These are phyloP conservation scores for Eucalyptus marginata DNA, from an alignment of 345 rosid genomes.

Conservation along the genomic window DNA sequence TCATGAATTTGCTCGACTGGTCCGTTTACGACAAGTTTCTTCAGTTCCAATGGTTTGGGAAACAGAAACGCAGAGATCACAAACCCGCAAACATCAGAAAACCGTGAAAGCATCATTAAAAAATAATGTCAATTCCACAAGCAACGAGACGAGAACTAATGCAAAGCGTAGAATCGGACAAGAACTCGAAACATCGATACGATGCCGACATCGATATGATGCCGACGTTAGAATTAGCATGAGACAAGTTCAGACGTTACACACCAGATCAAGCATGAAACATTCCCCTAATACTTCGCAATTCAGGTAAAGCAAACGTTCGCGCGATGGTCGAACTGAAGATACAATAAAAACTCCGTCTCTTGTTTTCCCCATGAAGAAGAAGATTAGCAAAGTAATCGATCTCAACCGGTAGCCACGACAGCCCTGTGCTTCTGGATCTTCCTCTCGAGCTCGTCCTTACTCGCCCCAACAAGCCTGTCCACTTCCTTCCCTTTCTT, in stretches of 20 bases:
- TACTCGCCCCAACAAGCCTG: constrained; percentile 50
- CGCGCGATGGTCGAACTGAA: neutral
- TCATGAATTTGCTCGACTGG: neutral
- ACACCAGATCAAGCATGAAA: neutral
- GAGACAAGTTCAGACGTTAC: neutral
- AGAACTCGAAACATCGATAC: neutral
- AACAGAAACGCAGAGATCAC: neutral
- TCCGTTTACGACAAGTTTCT: neutral
- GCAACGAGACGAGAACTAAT: neutral
- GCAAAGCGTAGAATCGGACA: neutral
- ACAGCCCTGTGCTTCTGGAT: constrained; percentile 18
- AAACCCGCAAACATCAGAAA: neutral
- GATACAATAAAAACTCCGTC: neutral
- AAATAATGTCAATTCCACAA: neutral
- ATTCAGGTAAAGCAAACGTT: neutral
- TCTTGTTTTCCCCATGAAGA: neutral
- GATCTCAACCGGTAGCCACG: neutral
- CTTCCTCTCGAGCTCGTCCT: constrained; percentile 58
- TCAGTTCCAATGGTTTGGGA: neutral
- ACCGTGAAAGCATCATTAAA: neutral
- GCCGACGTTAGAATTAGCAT: neutral
- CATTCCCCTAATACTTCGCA: neutral
- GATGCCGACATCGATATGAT: neutral
- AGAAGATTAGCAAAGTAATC: neutral
- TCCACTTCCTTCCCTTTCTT: constrained; percentile 68